Base-by-base conservation (phyloP, 2,329 filamentous ascomycete species). In the Calonectria hongkongensis region DNA sequence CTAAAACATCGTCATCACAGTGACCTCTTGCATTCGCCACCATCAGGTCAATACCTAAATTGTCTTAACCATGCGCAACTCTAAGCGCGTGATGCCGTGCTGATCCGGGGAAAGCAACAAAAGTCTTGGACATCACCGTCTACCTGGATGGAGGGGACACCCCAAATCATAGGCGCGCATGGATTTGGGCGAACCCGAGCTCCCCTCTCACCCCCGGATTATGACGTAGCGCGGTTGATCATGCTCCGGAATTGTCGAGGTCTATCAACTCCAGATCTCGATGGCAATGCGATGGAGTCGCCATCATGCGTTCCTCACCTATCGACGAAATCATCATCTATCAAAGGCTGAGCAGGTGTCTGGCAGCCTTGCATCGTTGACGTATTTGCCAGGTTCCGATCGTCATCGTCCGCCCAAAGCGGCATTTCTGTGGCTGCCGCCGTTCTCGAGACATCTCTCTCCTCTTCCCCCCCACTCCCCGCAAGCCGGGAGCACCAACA, bases 211-310 rank as follows among this genome's bases (percentile, higher is more conserved):
- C 39, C 76, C 76, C 76, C 75, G 50, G 76, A 75, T 62, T 73
- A 78, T 78, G 76, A 78, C 76, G 76, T 78, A 77, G 75, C 51
- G 15, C 62, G 28, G 48, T 41, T 60, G 54, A 60, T 48, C 56
- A 25, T 60, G 28, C 54, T 18, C n/a, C 21, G 28, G n/a, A 50
- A 30, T 51, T 43, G 41, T 28, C 43, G 16, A 50, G 30, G 18
- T 27, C 30, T 69, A 12, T 60, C 47, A 43, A 73, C 70, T 71
- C 67, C 64, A 51, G 75, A 78, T 78, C 76, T 78, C 72, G 75
- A 78, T 78, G 73, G 51, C 50, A 36, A 60, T 43, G 54, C 63
- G 39, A 62, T 68, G 68, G 66, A 18, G 60, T 67, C n/a, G 54
- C 21, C n/a, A 18, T 41, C 33, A 41, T 60, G 21, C 9, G 36